Conservation (phyloP, 306 rosid genomes). For the Citrullus mucosospermus region DNA sequence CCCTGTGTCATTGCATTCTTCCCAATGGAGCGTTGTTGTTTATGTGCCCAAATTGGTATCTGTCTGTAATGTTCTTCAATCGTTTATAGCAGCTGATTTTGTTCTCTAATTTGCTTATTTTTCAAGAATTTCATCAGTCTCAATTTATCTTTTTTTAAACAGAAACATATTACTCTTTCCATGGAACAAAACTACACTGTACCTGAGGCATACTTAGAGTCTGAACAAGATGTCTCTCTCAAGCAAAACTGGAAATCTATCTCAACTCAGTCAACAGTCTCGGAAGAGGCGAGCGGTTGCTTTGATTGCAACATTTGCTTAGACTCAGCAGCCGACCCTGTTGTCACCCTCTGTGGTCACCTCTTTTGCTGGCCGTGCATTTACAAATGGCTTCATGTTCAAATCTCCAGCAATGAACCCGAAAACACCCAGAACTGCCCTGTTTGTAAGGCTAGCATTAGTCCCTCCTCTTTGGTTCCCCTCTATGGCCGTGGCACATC, state of each 20-base stretch:
- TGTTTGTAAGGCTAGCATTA: conserved; percentile 66
- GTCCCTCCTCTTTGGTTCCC: conserved; percentile 58
- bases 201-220: conserved; percentile 30
- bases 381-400: conserved; percentile 71
- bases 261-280: conserved; percentile 16
- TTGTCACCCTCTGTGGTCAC: conserved; percentile 90
- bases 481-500: conserved; percentile 68
- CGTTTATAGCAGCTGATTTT: not conserved
- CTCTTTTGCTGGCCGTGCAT: conserved; percentile 93
- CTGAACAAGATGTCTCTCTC: conserved; percentile 25
- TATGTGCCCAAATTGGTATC: not conserved
- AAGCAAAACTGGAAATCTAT: conserved; percentile 41
- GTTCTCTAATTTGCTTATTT: not conserved
- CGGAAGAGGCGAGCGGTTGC: conserved; percentile 34
- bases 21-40: not conserved
- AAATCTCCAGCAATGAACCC: conserved; percentile 28
- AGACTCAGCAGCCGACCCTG: conserved; percentile 76
- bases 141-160: not conserved
- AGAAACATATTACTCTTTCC: not conserved
- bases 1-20: not conserved
- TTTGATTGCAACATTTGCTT: conserved; percentile 88
- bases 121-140: not conserved
- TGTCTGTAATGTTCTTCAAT: not conserved
- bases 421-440: conserved; percentile 52
- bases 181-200: conserved; percentile 37